phyloP scores from a whole-genome alignment of 2,329 filamentous ascomycete species.

The Cryphonectria radicalis region DNA sequence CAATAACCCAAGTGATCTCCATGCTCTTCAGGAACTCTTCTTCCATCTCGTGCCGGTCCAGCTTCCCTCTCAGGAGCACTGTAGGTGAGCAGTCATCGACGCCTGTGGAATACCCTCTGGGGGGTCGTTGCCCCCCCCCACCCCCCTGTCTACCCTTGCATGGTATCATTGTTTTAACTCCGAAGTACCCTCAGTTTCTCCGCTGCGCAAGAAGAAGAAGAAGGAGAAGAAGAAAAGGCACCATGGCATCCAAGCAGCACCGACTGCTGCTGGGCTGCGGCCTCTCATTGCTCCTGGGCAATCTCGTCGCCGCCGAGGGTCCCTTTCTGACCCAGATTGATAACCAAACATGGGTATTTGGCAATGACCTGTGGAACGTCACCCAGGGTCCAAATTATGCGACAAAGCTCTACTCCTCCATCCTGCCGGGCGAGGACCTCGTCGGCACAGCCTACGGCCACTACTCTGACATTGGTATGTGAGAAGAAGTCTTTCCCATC shows the following conservation, averaged over 20 bases:
- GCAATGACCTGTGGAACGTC: constrained; percentile 38
- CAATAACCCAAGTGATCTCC: too few species aligned
- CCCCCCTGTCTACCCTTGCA: not conserved
- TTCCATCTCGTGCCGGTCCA: too few species aligned
- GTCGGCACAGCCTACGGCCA: constrained; percentile 39
- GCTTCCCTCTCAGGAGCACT: not conserved
- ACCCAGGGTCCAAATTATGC: constrained; percentile 35
- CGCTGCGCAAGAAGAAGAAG: not conserved
- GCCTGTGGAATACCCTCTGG: too few species aligned
- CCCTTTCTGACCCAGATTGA: constrained; percentile 37
- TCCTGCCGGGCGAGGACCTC: constrained; percentile 37
- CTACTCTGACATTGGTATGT: constrained; percentile 39
- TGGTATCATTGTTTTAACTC: not conserved
- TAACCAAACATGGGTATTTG: constrained; percentile 38
- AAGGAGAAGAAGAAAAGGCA: not conserved
- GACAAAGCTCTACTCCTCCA: constrained; percentile 27
- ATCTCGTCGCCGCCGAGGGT: constrained; percentile 1
- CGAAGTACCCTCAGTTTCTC: too few species aligned
- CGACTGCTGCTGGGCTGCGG: not conserved
- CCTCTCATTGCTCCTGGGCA: constrained; percentile 5
- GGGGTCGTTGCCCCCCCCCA: not conserved
- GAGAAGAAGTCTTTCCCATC: too few species aligned
- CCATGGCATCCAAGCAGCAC: constrained; percentile 7
- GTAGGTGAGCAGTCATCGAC: not conserved
- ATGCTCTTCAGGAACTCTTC: too few species aligned